Evolutionary conservation across 176 grass and related monocot genomes (phyloP).

Genomic region (Poa pratensis): DNA sequence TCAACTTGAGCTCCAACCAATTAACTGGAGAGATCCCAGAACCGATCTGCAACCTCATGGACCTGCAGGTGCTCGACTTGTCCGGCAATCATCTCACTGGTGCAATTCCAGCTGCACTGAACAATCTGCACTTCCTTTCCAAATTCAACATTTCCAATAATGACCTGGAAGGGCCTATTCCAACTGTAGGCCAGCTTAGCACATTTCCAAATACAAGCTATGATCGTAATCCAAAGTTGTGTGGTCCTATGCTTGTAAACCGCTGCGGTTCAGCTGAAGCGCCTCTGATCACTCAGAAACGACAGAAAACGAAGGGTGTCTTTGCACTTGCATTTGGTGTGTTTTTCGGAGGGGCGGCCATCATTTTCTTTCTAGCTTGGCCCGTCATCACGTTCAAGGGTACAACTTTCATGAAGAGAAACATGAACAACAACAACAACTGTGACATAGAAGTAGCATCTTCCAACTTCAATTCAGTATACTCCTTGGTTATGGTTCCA

Average conservation of each 20-base stretch:
- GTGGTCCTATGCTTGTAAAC: slow-evolving; percentile 45
- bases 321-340: slow-evolving; percentile 48
- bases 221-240: slow-evolving; percentile 57
- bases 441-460: neutral
- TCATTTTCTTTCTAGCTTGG: slow-evolving; percentile 43
- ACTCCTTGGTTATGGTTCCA: slow-evolving; percentile 38
- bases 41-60: slow-evolving; percentile 28
- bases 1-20: slow-evolving; percentile 48
- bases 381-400: slow-evolving; percentile 13
- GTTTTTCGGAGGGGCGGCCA: slow-evolving; percentile 37
- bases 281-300: neutral
- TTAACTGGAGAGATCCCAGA: slow-evolving; percentile 47
- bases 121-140: slow-evolving; percentile 53
- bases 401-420: slow-evolving; percentile 1
- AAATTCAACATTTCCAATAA: slow-evolving; percentile 55
- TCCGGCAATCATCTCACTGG: slow-evolving; percentile 55
- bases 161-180: slow-evolving; percentile 52
- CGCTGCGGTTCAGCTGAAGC: slow-evolving; percentile 24
- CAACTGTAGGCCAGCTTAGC: slow-evolving; percentile 48
- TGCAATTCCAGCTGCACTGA: slow-evolving; percentile 35
- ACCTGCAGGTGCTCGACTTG: slow-evolving; percentile 46
- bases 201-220: slow-evolving; percentile 55
- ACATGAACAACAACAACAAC: neutral
- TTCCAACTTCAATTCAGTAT: slow-evolving; percentile 32
- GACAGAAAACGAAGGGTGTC: neutral